Evolutionary conservation across 1,284 basidiomycete genomes (phyloP), one percentile per base, ranked within the genome.

Genomic region (Coniferiporia sulphurascens): DNA sequence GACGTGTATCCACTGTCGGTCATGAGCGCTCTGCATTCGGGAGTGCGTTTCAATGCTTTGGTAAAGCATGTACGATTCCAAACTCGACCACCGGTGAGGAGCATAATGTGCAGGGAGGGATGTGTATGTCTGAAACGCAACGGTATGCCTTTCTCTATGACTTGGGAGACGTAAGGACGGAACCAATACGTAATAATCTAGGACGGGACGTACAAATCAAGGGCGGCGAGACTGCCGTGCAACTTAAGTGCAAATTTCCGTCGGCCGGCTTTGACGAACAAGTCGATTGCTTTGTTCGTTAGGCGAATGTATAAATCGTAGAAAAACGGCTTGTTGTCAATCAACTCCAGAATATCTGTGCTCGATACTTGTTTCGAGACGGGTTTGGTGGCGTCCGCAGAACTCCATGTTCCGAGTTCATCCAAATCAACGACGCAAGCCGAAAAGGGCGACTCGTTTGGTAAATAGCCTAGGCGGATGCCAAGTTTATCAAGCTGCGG

Each of bases 181-280:
- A 41, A 41, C 12, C 38, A 67, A 4, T 63, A 55, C 61, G 46
- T 56, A 21, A 56, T 6, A 62, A 65, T 53, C 15, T 55, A 58
- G 17, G 48, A 36, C 51, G 44, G 7, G 19, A 76, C 89, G 66
- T 75, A 95, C 92, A 89, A 72, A 65, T 97, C 91, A 19, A 98
- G 81, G 7, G 89, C 89, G 0, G 94, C 95, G 2, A 98, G 77
- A 66, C 83, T 86, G 1, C 87, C 89, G 66, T 93, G 91, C 49
- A 97, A 74, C 66, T 89, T 89, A 46, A 95, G 73, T 1, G 91
- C 90, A 66, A 91, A 93, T 67, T 95, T 90, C 52, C 86, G 81
- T 52, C 94, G 83, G 4, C 87, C 87, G 13, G 89, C 86, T 60
- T 84, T 86, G 48, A 85, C 86, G 67, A 93, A 97, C 60, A 89